Conservation (phyloP, 495 filamentous ascomycete species). For the Venustampulla echinocandica region DNA sequence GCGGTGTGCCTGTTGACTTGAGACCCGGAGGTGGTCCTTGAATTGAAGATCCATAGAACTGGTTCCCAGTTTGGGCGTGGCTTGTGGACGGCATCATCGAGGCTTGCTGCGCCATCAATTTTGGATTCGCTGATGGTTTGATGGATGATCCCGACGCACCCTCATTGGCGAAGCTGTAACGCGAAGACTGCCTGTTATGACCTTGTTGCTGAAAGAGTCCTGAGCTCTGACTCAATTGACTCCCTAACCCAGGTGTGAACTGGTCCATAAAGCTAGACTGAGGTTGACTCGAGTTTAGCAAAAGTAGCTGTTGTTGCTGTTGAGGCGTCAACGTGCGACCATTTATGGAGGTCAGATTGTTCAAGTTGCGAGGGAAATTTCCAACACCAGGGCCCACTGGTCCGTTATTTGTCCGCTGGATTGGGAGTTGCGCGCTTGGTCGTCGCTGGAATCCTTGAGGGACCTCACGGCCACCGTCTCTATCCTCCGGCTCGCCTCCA, state of each 20-base stretch:
- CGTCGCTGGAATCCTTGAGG: conserved; percentile 44
- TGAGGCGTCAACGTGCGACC: conserved; percentile 69
- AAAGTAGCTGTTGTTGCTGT: conserved; percentile 65
- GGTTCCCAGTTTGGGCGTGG: conserved; percentile 35
- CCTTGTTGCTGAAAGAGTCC: conserved; percentile 65
- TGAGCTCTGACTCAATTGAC: conserved; percentile 26
- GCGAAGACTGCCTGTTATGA: conserved; percentile 76
- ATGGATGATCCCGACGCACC: conserved; percentile 49
- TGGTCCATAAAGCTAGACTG: conserved; percentile 52
- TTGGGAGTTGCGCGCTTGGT: conserved; percentile 61
- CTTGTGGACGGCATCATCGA: conserved; percentile 69
- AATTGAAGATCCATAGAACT: conserved; percentile 59
- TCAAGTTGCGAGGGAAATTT: conserved; percentile 41
- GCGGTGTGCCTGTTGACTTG: conserved; percentile 88
- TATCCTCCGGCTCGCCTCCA: conserved; percentile 83
- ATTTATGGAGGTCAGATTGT: conserved; percentile 41
- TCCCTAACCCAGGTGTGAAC: conserved; percentile 37
- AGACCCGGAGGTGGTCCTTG: conserved; percentile 91
- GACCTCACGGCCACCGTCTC: conserved; percentile 42
- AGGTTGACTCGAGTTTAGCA: conserved; percentile 54
- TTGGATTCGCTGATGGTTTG: conserved; percentile 74
- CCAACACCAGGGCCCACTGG: conserved; percentile 43
- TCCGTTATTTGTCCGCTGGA: conserved; percentile 48
- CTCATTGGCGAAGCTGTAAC: conserved; percentile 84
- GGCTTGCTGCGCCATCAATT: conserved; percentile 82